Base-by-base conservation (phyloP, 306 rosid species). In the Inga oerstediana region DNA sequence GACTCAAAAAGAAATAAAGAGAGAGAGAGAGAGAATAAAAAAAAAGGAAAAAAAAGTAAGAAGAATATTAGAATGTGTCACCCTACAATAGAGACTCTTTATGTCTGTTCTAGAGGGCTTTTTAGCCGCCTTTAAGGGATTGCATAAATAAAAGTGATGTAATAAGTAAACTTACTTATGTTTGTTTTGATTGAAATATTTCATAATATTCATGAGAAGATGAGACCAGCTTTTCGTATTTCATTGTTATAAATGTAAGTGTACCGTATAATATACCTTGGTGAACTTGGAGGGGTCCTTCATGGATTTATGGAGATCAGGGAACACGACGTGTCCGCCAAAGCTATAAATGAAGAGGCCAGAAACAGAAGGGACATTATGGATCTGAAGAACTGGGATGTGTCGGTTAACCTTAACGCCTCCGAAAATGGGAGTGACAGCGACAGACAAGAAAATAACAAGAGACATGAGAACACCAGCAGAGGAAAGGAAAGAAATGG, bases 201-300 rank as follows among this genome's bases (percentile, higher is more conserved):
- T 39, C 43, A 39, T 39, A 44, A 8, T 9, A 43, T 44, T 44
- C 48, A 44, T 44, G 48, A 44, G 48, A 44, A 10, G 48, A 44
- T 10, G 48, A 44, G 51, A 46, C 4, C 43, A 39, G 1, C 43
- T 46, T 46, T 46, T 46, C 14, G 0, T 46, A 11, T 46, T 46
- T 14, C 20, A 49, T 49, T 49, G 56, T 49, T 15, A 49, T 7
- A 49, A 49, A 49, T 65, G 70, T 30, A 39, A 8, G 8, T 12
- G 27, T 30, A 13, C 2, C 15, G 3, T 62, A 17, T 56, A 8
- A 20, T 32, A 13, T 83, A 93, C 98, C 95, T 89, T 92, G 41
- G 91, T 91, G 79, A 92, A 94, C 85, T 86, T 92, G 52, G 93
- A 88, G n/a, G 98, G 98, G 64, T 94, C 95, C 84, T 86, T 94